Base-by-base conservation (phyloP, 140 eudicot species). In the Flaveria floridana region DNA sequence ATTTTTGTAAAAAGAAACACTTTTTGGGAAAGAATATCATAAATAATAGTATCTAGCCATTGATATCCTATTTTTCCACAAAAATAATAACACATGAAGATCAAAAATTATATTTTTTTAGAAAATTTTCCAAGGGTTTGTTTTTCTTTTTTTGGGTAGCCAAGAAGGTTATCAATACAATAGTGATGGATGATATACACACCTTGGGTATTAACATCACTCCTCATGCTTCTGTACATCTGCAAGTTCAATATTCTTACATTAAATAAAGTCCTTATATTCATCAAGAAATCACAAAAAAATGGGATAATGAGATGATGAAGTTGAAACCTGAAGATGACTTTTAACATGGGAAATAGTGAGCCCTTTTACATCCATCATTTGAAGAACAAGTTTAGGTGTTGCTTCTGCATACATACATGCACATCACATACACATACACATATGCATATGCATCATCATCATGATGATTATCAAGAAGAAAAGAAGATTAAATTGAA, bases 281-380 rank as follows among this genome's bases (percentile, higher is more conserved):
- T 21, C 72, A 74, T 34, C 16, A 7, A 58, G n/a, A 52, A 2
- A 46, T 1, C 30, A 44, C 34, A 1, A 12, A 1, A 47, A 59
- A 34, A 21, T 23, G 2, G 8, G 14, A 8, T 4, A 7, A 6
- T 16, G 39, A 19, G 18, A 68, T 80, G 80, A 80, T 55, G 30
- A 69, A 58, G 58, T 12, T 14, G 25, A 25, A 74, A 80, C 84
- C 84, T 80, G 84, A 59, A 80, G 84, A 80, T 80, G 84, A 63
- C 84, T 80, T 80, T 80, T 80, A 62, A 80, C 84, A 75, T 80
- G 84, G 63, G 84, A 80, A 80, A 80, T 76, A 80, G 84, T 69
- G 62, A 80, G 84, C 30, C 84, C 84, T 65, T 80, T 80, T 37
- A 80, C 84, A 80, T 75, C 77, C 84, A 80, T 80, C 68, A 61